A percentile compares a stretch with the other conserved stretches of the same genome.
phyloP scores from a whole-genome alignment of 176 grass and related monocot genomes.

The Pharus latifolius region DNA sequence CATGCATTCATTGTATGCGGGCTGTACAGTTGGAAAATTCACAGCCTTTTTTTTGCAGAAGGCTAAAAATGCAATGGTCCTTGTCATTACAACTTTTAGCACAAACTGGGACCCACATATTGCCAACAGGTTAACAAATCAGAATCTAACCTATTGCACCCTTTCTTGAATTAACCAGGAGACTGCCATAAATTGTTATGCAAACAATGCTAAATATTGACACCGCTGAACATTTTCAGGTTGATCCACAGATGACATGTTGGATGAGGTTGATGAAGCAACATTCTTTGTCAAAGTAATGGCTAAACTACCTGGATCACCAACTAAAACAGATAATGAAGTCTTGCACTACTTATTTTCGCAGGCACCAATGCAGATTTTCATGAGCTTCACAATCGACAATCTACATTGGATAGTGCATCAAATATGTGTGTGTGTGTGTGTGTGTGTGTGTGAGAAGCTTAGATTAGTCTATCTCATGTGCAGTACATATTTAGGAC shows the following conservation, averaged over 20 bases:
- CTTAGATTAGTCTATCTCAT: background rate
- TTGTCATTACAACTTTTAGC: background rate
- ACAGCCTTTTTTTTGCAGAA: background rate
- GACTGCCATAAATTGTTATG: background rate
- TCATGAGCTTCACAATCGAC: background rate
- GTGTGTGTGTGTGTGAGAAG: background rate
- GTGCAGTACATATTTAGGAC: background rate
- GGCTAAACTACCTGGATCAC: background rate
- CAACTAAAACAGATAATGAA: background rate
- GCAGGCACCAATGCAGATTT: background rate
- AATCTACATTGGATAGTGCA: background rate
- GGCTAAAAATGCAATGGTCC: background rate
- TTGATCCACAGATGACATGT: background rate
- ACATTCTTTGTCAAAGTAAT: background rate
- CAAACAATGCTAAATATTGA: background rate
- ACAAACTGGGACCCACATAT: background rate
- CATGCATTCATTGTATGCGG: background rate
- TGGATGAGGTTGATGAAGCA: background rate
- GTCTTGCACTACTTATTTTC: background rate
- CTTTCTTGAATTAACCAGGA: background rate
- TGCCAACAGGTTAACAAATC: background rate
- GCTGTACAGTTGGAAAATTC: background rate
- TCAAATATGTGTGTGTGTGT: background rate
- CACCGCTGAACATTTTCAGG: background rate
- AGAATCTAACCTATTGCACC: background rate